Evolutionary conservation across 2,329 filamentous ascomycete genomes (phyloP).

Genomic region (Myriosclerotinia scirpicola): DNA sequence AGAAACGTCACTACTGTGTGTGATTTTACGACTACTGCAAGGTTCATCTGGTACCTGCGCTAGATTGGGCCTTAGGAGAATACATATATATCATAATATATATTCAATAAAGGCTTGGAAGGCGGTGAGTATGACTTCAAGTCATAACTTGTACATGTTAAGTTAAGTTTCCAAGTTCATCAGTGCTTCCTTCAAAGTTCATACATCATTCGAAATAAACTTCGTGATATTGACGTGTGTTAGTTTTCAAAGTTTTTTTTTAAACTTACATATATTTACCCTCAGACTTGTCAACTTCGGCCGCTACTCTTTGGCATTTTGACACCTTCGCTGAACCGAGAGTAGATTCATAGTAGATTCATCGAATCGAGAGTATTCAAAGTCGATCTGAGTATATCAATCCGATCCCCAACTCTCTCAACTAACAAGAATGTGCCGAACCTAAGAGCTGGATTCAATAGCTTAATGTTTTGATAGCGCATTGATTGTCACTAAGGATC

Average conservation of each 20-base stretch:
- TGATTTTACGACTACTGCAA: constrained; percentile 1
- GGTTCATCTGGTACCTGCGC: neutral
- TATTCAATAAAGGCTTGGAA: neutral
- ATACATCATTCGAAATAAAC: neutral
- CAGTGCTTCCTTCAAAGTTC: neutral
- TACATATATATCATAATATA: neutral
- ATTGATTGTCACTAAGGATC: neutral
- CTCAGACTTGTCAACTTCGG: neutral
- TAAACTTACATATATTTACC: neutral
- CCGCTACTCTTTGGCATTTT: constrained; percentile 8
- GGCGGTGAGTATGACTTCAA: constrained; percentile 6
- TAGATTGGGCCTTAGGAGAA: constrained; percentile 11
- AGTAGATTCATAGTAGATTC: neutral
- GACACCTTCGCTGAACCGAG: neutral
- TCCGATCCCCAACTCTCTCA: neutral
- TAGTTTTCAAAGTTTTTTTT: neutral
- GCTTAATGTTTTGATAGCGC: constrained; percentile 13
- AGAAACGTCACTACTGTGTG: constrained; percentile 3
- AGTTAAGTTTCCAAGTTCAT: constrained; percentile 6
- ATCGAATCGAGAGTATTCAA: neutral
- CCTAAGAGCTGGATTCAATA: constrained; percentile 5
- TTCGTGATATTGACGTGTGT: neutral
- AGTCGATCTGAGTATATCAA: neutral
- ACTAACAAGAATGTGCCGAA: neutral
- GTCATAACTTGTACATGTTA: neutral